Base-by-base conservation (phyloP, 2,329 filamentous ascomycete species). In the Diplodia sapinea region DNA sequence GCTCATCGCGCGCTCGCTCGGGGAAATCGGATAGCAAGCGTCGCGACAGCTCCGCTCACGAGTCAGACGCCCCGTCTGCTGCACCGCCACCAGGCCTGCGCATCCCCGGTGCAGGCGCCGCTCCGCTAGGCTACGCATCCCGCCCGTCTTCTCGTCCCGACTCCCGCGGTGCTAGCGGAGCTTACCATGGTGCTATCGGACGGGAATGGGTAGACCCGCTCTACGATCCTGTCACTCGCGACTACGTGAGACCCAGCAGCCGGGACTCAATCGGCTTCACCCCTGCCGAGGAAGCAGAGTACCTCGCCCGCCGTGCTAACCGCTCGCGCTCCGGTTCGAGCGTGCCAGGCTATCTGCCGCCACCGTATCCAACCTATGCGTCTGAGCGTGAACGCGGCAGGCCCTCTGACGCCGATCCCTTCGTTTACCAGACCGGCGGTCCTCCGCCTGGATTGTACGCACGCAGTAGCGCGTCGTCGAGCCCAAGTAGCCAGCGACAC, bases 71-170 rank as follows among this genome's bases (percentile, higher is more conserved):
- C 17, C 59, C 70, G 1, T 66, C 71, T 57, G 64, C 72, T 49
- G 73, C 59, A 26, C 59, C 72, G 26, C 72, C 80, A 15, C 80
- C 83, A 43, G 82, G 83, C 71, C 81, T 84, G 74, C 71, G 85
- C 71, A 74, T 85, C 26, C 77, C 79, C 68, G 81, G 82, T 17
- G 78, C 82, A 47, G 82, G 85, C 72, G 82, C 74, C 74, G 74
- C 26, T 75, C 78, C 54, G 75, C 78, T 64, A 72, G 78, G 64
- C 70, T 76, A 69, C 69, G 47, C 47, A 11, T 74, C 67, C 47
- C 68, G 65, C 3, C 69, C 71, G n/a, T 71, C 74, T 36, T 78
- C 79, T 31, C 82, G 80, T 20, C 81, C 83, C n/a, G 79, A 78
- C 49, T 80, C 81, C 20, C 80, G 79, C 17, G 80, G 80, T 4